A percentile compares a stretch with the other conserved stretches of the same genome.
Conservation (phyloP, 805 yeast genomes). For the Starmerella floris region DNA sequence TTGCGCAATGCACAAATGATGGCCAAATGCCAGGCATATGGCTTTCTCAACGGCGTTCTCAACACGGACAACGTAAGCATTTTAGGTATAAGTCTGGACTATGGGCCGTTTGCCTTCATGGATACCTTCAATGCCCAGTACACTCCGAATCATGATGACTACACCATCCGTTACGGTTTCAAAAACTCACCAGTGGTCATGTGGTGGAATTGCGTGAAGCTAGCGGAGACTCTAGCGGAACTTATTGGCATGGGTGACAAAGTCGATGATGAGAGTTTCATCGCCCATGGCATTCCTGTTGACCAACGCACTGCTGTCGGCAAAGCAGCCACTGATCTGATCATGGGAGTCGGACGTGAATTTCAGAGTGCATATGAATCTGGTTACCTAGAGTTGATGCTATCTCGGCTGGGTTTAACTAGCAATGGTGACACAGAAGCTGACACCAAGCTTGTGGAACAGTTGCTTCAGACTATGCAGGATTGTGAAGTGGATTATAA, state of each 20-base stretch:
- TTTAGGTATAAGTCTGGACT: slow-evolving; percentile 79
- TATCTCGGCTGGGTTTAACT: slow-evolving; percentile 55
- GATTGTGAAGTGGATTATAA: slow-evolving; percentile 64
- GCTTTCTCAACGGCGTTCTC: slow-evolving; percentile 84
- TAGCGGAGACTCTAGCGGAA: slow-evolving; percentile 75
- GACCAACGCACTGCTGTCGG: slow-evolving; percentile 31
- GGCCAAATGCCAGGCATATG: slow-evolving; percentile 82
- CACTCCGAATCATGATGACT: slow-evolving; percentile 87
- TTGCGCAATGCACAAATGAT: slow-evolving; percentile 62
- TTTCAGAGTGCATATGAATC: slow-evolving; percentile 51
- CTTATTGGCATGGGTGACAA: slow-evolving; percentile 59
- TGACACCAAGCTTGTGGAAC: slow-evolving; percentile 35
- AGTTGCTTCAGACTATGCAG: slow-evolving; percentile 48
- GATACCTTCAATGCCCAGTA: slow-evolving; percentile 68
- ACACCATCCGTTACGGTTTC: slow-evolving; percentile 55
- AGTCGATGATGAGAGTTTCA: slow-evolving; percentile 35
- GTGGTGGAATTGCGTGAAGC: slow-evolving; percentile 83
- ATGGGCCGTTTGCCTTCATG: slow-evolving; percentile 88
- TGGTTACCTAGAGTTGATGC: slow-evolving; percentile 44
- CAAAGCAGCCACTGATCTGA: slow-evolving; percentile 49
- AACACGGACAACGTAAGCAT: slow-evolving; percentile 90
- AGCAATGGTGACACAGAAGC: slow-evolving; percentile 28
- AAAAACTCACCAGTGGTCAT: slow-evolving; percentile 73
- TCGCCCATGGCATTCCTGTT: slow-evolving; percentile 30
- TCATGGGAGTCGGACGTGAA: slow-evolving; percentile 49